These are phyloP conservation scores for Ammopiptanthus mongolicus DNA, from an alignment of 306 rosid genomes.

Conservation along the genomic window DNA sequence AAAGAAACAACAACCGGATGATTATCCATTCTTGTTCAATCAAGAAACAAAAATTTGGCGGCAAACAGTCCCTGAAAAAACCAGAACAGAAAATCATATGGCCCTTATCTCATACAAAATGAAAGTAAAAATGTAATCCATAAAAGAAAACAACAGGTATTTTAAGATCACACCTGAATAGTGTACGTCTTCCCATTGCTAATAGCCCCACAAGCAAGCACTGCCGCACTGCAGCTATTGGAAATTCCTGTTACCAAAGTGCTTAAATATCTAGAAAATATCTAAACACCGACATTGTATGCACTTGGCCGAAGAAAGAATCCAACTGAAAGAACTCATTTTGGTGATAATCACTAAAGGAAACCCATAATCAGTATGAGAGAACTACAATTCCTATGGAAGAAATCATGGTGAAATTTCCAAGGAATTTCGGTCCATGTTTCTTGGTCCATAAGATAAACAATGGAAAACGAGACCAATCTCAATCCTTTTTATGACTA, in stretches of 20 bases:
- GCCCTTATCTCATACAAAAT: neutral
- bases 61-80: neutral
- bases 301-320: constrained; percentile 47
- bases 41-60: neutral
- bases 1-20: neutral
- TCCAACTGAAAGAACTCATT: constrained; percentile 45
- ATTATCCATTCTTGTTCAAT: neutral
- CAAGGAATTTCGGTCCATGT: constrained; percentile 26
- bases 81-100: neutral
- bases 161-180: constrained; percentile 48
- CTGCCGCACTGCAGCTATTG: constrained; percentile 38
- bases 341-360: constrained; percentile 26
- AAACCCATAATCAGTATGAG: neutral
- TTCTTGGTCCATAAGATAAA: constrained; percentile 46
- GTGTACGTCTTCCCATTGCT: constrained; percentile 51
- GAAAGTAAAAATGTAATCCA: neutral
- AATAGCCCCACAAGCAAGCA: constrained; percentile 49
- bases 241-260: constrained; percentile 48
- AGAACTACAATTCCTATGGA: neutral
- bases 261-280: constrained; percentile 41
- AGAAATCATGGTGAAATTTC: neutral
- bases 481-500: neutral
- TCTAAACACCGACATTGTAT: constrained; percentile 34
- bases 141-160: neutral
- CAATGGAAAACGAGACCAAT: constrained; percentile 1